Evolutionary conservation across 345 rosid genomes (phyloP).

Genomic region (Eucalyptus victrix): DNA sequence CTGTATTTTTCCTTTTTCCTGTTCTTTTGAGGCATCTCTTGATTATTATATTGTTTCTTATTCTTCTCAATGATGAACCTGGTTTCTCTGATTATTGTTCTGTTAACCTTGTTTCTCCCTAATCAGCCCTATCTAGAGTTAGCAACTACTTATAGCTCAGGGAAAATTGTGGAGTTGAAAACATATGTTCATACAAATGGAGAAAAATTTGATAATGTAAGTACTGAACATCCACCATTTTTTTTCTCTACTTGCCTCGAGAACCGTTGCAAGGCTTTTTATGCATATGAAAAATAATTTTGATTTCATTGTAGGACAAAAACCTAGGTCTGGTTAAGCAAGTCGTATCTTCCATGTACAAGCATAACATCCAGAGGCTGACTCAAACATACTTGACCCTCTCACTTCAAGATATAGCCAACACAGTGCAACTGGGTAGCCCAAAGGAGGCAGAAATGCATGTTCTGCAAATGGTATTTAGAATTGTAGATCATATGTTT

Average conservation of each 20-base stretch:
- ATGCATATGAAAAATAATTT: conserved; percentile 2
- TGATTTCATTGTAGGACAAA: conserved; percentile 53
- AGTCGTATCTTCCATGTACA: conserved; percentile 86
- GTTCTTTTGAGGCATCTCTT: neutral
- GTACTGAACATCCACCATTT: neutral
- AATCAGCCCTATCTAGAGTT: conserved; percentile 65
- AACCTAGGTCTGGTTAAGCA: conserved; percentile 93
- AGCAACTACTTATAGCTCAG: conserved; percentile 49
- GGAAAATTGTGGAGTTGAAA: conserved; percentile 56
- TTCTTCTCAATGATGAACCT: neutral
- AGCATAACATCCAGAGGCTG: conserved; percentile 88
- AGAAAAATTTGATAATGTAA: conserved; percentile 59
- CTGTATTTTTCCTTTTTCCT: neutral
- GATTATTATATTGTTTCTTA: neutral
- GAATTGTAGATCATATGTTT: neutral
- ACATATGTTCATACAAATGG: conserved; percentile 32
- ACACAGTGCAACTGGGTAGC: conserved; percentile 58
- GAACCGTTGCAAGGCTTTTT: neutral
- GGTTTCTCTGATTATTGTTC: neutral
- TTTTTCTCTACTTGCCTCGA: neutral
- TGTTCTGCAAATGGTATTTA: conserved; percentile 92
- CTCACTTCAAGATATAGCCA: conserved; percentile 93
- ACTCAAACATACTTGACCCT: conserved; percentile 93
- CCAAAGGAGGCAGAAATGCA: conserved; percentile 97
- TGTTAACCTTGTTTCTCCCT: neutral